phyloP scores from a whole-genome alignment of 2,329 filamentous ascomycete species.

The Rhytidhysteron rufulum region DNA sequence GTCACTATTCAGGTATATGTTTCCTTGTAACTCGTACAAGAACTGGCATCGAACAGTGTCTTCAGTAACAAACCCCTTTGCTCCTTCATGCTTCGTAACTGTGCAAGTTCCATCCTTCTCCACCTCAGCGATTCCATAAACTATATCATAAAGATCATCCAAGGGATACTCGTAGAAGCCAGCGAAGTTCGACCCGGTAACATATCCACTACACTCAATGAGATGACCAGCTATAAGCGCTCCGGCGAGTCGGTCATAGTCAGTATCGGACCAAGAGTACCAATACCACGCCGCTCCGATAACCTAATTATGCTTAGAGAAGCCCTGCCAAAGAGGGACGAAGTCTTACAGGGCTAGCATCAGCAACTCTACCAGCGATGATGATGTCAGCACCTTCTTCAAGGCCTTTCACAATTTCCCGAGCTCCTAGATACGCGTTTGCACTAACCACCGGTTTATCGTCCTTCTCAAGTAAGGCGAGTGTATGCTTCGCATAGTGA shows the following conservation, averaged over 20 bases:
- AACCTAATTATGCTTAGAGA: too few species aligned
- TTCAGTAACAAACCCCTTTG: slow-evolving; percentile 36
- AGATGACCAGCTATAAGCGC: slow-evolving; percentile 42
- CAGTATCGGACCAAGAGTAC: slow-evolving; percentile 37
- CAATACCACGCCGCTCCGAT: slow-evolving; percentile 43
- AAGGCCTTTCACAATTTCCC: slow-evolving; percentile 38
- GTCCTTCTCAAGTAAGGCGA: slow-evolving; percentile 35
- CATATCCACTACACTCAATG: slow-evolving; percentile 42
- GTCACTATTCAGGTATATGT: slow-evolving; percentile 56
- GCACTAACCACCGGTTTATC: slow-evolving; percentile 35
- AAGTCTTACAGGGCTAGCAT: slow-evolving; percentile 37
- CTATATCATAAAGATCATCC: slow-evolving; percentile 17
- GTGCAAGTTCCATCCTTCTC: slow-evolving; percentile 21
- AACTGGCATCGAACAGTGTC: slow-evolving; percentile 53
- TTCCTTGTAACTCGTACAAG: slow-evolving; percentile 40
- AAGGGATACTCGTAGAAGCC: slow-evolving; percentile 29
- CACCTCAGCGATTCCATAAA: slow-evolving; percentile 34
- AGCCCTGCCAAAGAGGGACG: not conserved
- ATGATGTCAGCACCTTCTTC: slow-evolving; percentile 42
- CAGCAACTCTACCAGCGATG: slow-evolving; percentile 42
- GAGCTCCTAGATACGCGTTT: slow-evolving; percentile 31
- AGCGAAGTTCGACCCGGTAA: slow-evolving; percentile 30
- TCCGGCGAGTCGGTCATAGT: slow-evolving; percentile 33
- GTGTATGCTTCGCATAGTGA: slow-evolving; percentile 30
- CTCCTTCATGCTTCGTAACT: slow-evolving; percentile 32